Evolutionary conservation across 2,329 filamentous ascomycete genomes (phyloP), one percentile per base, ranked within the genome.

Genomic region (Clarireedia sp.): DNA sequence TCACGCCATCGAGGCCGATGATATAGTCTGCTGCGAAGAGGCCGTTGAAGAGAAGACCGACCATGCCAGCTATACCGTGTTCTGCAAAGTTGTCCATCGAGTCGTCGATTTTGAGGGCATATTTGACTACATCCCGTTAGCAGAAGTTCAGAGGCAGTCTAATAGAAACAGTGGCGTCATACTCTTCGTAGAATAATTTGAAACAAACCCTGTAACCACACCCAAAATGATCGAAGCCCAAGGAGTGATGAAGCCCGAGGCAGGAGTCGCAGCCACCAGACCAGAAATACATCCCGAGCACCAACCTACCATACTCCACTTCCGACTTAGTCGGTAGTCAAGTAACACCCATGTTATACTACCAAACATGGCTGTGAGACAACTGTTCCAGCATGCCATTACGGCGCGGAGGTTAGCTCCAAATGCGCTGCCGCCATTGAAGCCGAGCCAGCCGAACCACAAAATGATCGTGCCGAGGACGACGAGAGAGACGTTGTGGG

Each of bases 331-430:
- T 59, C 94, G 87, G 81, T 86, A 97, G 80, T 99, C 94, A 66
- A 97, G 89, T 47, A 97, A 74, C 66, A 91, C 90, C 94, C 94
- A 99, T 53, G 90, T 88, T 72, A 94, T 89, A 62, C 90, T 87
- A 41, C 83, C 92, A 67, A 96, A 95, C 77, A 90, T 90, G 70
- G 90, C 92, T 38, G 67, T 60, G 47, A 68, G 57, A 76, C 94
- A 96, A 58, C 88, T 90, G 80, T 97, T 97, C 92, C 91, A 99
- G 83, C 89, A 96, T 54, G 94, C 92, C 85, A 96, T 95, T 62
- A 87, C 86, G 54, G 94, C 94, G 62, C 94, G 88, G 52, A 97
- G 79, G 76, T 96, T 96, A 63, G 91, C 90, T 64, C 92, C 91
- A 65, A 96, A 96, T 40, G 92, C 78, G 23, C 90, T 96, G 61